Evolutionary conservation across 1,139 yeast species (phyloP), one percentile per base, ranked within the genome.

Genomic region (Taphrina flavorubra): DNA sequence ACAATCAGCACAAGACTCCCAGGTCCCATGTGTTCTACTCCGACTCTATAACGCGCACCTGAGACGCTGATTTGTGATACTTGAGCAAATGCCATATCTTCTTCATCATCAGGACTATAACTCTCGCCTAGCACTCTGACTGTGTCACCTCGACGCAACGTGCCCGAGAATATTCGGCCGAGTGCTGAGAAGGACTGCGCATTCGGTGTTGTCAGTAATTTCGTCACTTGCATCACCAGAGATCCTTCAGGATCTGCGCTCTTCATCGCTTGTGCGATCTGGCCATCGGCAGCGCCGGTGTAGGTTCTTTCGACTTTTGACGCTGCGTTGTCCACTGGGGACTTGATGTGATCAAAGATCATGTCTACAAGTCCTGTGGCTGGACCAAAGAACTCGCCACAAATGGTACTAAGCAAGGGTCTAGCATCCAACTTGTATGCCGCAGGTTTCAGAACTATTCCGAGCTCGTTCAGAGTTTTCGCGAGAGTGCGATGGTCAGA

Each of bases 1-100:
- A 84, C 82, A 0, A 92, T 78, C 6, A 92, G 75, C 0, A 86
- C 94, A 69, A 91, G 79, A 40, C 84, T 83, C 0, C 97, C 97
- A 0, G 84, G 83, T 5, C 83, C 80, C 0, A 88, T 86, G 34
- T 81, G 81, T 0, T 82, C 79, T 0, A 89, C 82, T 0, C 86
- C 83, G 0, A 88, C 78, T 47, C 82, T 83, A 76, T 90, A 92
- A 71, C 97, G 81, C 0, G 94, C 94, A 63, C 91, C 88, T 34
- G 90, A 83, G 1, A 91, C 73, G 73, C 81, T 87, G 13, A 92
- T 77, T 7, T 81, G 84, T 6, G 80, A 79, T 2, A 88, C 78
- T 0, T 77, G 78, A 0, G 78, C 76, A 1, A 77, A 72, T 44
- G 78, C 78, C 68, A 81, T 79, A 69, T 80, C 86, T 66, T 87